These are phyloP conservation scores for Daldinia sp. DNA, from an alignment of 2,329 filamentous ascomycete species.

Conservation along the genomic window DNA sequence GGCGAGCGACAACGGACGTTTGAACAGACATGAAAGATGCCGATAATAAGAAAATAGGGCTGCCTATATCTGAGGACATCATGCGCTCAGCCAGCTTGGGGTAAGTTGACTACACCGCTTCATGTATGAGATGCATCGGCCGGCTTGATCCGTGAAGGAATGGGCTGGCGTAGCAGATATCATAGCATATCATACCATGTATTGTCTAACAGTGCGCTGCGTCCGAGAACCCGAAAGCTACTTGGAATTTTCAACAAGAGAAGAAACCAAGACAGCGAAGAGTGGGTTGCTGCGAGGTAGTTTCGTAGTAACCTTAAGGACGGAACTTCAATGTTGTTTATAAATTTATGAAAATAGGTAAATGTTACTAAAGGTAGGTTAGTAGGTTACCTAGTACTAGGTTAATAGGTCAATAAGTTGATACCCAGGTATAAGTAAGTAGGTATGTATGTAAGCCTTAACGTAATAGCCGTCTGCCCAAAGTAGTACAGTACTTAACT, in stretches of 20 bases:
- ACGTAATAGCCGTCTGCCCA: background rate
- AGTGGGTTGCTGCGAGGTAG: background rate
- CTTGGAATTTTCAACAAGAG: background rate
- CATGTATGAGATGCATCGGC: constrained; percentile 31
- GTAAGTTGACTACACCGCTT: constrained; percentile 37
- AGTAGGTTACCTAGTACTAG: background rate
- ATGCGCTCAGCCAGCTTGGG: constrained; percentile 29
- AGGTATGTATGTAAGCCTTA: constrained; percentile 5
- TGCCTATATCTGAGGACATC: constrained; percentile 20
- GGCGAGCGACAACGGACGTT: constrained; percentile 20
- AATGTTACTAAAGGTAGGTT: background rate
- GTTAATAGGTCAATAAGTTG: background rate
- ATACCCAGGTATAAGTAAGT: background rate
- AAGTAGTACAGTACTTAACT: background rate
- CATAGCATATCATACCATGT: constrained; percentile 18
- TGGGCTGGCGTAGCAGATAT: constrained; percentile 19
- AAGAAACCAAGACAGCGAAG: background rate
- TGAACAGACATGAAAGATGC: constrained; percentile 17
- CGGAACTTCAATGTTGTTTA: background rate
- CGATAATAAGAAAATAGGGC: constrained; percentile 25
- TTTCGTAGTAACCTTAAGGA: constrained; percentile 3
- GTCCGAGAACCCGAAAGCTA: constrained; percentile 19
- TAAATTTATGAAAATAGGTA: background rate
- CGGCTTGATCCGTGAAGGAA: constrained; percentile 16
- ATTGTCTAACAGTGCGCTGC: constrained; percentile 12